Evolutionary conservation across 2,329 filamentous ascomycete species (phyloP).

Genomic region (Scedosporium dehoogii): DNA sequence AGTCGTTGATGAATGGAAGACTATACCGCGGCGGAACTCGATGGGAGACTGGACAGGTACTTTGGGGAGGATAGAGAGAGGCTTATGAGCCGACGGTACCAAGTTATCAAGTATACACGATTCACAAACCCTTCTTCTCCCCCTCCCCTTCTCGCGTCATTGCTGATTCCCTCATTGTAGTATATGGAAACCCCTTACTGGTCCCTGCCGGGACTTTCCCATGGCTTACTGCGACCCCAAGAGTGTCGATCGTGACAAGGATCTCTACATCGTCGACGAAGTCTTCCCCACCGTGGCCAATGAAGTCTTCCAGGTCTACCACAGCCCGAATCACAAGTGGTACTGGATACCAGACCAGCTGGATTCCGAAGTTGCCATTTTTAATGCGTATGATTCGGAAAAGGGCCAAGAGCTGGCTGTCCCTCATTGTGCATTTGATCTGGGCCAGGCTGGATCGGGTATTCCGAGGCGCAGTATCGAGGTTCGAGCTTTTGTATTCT

Average conservation of each 20-base stretch:
- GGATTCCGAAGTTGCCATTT: neutral
- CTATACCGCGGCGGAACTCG: neutral
- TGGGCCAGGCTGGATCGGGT: slow-evolving; percentile 9
- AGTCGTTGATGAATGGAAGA: neutral
- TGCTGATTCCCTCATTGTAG: neutral
- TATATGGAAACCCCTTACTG: slow-evolving; percentile 11
- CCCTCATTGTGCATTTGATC: slow-evolving; percentile 13
- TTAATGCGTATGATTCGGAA: neutral
- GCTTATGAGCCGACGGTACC: neutral
- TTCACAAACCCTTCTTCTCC: neutral
- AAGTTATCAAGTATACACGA: neutral
- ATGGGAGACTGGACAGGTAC: neutral
- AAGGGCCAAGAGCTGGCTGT: slow-evolving; percentile 10
- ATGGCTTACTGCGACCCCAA: slow-evolving; percentile 11
- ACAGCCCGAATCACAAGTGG: neutral
- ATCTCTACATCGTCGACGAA: slow-evolving; percentile 12
- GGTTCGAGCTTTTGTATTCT: neutral
- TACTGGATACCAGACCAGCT: neutral
- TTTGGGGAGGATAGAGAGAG: neutral
- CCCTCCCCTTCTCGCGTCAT: too few relatives aligned
- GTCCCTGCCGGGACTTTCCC: slow-evolving; percentile 12
- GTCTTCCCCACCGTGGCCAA: slow-evolving; percentile 13
- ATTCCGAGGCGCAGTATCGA: slow-evolving; percentile 3
- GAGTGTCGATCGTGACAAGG: slow-evolving; percentile 9
- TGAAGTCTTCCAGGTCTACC: neutral